Evolutionary conservation across 2,329 filamentous ascomycete genomes (phyloP), one percentile per base, ranked within the genome.

Genomic region (Trichoderma sp.): DNA sequence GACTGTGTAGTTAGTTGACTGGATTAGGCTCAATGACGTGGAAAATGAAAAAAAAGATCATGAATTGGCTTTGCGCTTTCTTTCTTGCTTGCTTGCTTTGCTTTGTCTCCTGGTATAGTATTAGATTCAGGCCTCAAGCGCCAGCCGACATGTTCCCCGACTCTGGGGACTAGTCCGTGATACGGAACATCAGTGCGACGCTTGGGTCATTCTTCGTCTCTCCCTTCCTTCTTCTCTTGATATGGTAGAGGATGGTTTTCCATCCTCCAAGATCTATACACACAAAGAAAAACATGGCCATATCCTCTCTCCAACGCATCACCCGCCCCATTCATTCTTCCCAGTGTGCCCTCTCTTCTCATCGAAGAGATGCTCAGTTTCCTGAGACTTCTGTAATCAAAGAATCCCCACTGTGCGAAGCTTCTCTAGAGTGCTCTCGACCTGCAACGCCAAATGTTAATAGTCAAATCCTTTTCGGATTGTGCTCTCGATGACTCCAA

Each of bases 191-290:
- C 46, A 30, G n/a, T 11, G 28, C 55, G 49, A 63, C 59, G 56
- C 39, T 51, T 63, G 24, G 32, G 59, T 56, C 51, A 5, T n/a
- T 46, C n/a, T 49, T 49, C 46, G 8, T 13, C 46, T 24, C n/a
- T 49, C 46, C 46, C 21, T 5, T 49, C 21, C 46, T 49, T 49
- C 46, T 59, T 79, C 77, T 82, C 79, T 82, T 80, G 80, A 79
- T 78, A 76, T 76, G 72, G 73, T 74, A 78, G 77, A 81, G 77
- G 76, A 77, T 80, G 77, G 79, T 83, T 78, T 76, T 81, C 79
- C 78, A 81, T 77, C 78, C 77, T 81, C 77, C 79, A 82, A 83
- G 82, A 81, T 79, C 78, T 81, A 80, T 78, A 79, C 73, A 82
- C 72, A 81, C 68, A 73, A 80, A 75, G 75, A 76, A 74, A 72